A percentile compares a stretch with the other conserved stretches of the same genome.
Evolutionary conservation across 345 rosid species (phyloP).

Genomic region (Hypericum perforatum): DNA sequence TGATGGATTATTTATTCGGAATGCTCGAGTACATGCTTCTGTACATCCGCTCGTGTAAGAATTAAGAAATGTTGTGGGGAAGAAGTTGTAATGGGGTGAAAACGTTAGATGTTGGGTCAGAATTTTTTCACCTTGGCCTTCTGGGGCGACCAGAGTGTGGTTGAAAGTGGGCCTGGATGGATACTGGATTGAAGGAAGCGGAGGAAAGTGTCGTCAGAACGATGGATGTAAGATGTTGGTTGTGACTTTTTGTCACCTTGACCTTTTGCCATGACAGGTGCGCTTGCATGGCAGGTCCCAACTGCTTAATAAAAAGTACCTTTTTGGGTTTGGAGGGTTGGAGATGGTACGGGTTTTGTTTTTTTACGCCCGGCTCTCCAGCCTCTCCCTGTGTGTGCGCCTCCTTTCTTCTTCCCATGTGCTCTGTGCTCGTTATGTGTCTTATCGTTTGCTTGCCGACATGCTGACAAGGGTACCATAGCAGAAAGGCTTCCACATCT

Average conservation of each 20-base stretch:
- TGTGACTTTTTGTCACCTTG: neutral
- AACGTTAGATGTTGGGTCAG: too few relatives aligned
- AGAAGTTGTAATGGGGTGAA: too few relatives aligned
- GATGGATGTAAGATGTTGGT: neutral
- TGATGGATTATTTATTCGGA: too few relatives aligned
- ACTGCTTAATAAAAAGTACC: neutral
- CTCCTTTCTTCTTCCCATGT: neutral
- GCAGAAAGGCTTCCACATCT: too few relatives aligned
- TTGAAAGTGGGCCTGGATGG: too few relatives aligned
- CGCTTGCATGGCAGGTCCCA: slow-evolving; percentile 2
- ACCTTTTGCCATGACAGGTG: slow-evolving; percentile 1
- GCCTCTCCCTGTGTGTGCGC: neutral
- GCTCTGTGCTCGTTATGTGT: too few relatives aligned
- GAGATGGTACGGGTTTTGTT: neutral
- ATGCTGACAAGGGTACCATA: too few relatives aligned
- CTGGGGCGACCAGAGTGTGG: too few relatives aligned
- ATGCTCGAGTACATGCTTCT: too few relatives aligned
- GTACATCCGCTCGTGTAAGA: too few relatives aligned
- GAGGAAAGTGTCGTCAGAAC: neutral
- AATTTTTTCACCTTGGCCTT: too few relatives aligned
- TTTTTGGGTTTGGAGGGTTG: neutral
- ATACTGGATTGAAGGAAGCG: neutral
- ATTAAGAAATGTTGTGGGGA: too few relatives aligned
- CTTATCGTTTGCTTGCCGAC: neutral
- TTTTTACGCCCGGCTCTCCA: neutral